These are phyloP conservation scores for Lolium rigidum DNA, from an alignment of 176 grass and related monocot genomes.

Conservation along the genomic window DNA sequence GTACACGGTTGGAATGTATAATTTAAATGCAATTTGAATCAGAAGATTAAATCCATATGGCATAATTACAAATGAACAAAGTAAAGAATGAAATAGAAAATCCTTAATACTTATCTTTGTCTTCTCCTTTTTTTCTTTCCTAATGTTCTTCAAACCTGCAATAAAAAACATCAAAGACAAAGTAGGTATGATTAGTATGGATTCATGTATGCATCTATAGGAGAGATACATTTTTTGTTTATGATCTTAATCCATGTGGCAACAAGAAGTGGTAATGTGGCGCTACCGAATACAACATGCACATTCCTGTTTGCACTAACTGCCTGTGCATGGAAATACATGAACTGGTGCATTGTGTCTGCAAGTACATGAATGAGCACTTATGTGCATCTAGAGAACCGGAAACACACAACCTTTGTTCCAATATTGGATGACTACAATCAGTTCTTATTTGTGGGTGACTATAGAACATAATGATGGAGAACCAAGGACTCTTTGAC, in stretches of 20 bases:
- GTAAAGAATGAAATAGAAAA: background rate
- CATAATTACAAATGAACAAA: background rate
- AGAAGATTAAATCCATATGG: background rate
- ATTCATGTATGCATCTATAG: background rate
- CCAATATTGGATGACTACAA: conserved; percentile 5
- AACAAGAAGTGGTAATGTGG: background rate
- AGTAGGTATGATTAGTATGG: background rate
- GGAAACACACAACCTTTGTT: background rate
- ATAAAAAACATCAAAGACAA: background rate
- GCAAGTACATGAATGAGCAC: background rate
- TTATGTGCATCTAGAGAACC: background rate
- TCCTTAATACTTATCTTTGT: background rate
- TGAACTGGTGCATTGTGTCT: background rate
- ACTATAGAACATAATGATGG: conserved; percentile 75
- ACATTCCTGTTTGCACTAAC: background rate
- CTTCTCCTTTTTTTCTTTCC: background rate
- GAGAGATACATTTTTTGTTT: background rate
- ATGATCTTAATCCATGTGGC: background rate
- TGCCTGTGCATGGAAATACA: background rate
- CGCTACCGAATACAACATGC: background rate
- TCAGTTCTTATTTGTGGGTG: conserved; percentile 88
- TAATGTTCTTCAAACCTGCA: background rate
- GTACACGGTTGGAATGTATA: background rate
- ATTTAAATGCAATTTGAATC: background rate
- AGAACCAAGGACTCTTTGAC: conserved; percentile 91